Conservation (phyloP, 2,329 filamentous ascomycete genomes). For the Cercospora sesami region DNA sequence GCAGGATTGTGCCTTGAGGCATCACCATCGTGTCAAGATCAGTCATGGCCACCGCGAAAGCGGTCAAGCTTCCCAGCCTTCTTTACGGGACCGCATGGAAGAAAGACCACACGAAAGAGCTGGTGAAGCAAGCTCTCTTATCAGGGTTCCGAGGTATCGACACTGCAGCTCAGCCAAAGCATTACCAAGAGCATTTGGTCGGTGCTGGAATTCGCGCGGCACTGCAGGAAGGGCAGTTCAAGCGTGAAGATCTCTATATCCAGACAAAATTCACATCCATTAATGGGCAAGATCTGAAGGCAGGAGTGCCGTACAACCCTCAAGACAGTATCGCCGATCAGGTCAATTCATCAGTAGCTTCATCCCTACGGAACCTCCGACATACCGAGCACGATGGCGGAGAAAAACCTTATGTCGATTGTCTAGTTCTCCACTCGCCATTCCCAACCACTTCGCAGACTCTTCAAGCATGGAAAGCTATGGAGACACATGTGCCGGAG, state of each 20-base stretch:
- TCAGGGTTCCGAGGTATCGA: slow-evolving; percentile 73
- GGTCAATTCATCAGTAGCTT: slow-evolving; percentile 65
- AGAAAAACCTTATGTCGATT: slow-evolving; percentile 56
- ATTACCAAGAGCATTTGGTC: slow-evolving; percentile 73
- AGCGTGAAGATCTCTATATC: slow-evolving; percentile 64
- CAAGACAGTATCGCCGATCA: slow-evolving; percentile 61
- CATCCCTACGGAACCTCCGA: slow-evolving; percentile 65
- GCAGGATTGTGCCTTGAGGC: slow-evolving; percentile 5
- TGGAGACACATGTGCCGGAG: slow-evolving; percentile 67
- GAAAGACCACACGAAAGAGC: slow-evolving; percentile 62
- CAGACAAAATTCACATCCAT: slow-evolving; percentile 81
- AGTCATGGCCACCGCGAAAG: slow-evolving; percentile 20
- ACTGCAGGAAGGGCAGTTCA: slow-evolving; percentile 56
- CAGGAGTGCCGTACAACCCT: slow-evolving; percentile 63
- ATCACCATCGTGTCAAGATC: slow-evolving; percentile 7
- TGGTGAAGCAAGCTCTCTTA: slow-evolving; percentile 68
- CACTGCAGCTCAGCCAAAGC: slow-evolving; percentile 71
- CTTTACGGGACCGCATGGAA: slow-evolving; percentile 90
- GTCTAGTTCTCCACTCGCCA: slow-evolving; percentile 60
- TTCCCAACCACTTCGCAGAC: slow-evolving; percentile 55
- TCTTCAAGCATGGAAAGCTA: slow-evolving; percentile 63
- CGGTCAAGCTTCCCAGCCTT: slow-evolving; percentile 44
- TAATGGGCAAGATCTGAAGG: slow-evolving; percentile 58
- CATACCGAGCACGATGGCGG: slow-evolving; percentile 38
- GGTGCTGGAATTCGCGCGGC: slow-evolving; percentile 65